These are phyloP conservation scores for Populus alba DNA, from an alignment of 345 rosid genomes.

Conservation along the genomic window DNA sequence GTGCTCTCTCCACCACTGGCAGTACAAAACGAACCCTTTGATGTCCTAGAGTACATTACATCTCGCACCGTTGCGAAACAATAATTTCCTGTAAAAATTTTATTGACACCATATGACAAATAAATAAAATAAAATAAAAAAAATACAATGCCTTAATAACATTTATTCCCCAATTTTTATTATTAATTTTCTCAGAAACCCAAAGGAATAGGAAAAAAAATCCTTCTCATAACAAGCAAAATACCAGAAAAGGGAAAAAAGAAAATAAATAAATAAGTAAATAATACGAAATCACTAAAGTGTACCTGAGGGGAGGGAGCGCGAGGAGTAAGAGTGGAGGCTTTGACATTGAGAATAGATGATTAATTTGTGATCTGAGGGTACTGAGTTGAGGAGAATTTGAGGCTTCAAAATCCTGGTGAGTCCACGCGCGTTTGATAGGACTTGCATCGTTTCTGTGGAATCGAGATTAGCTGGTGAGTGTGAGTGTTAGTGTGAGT, in stretches of 20 bases:
- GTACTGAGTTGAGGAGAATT: conserved; percentile 14
- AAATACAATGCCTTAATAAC: too few relatives aligned
- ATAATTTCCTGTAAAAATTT: background rate
- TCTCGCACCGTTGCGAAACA: conserved; percentile 2
- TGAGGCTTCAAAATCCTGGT: conserved; percentile 36
- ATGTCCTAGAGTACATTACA: conserved; percentile 19
- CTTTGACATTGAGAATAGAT: conserved; percentile 23
- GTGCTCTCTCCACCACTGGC: conserved; percentile 20
- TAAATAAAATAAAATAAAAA: too few relatives aligned
- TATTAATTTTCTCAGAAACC: background rate
- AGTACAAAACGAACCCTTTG: conserved; percentile 35
- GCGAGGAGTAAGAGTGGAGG: conserved; percentile 13
- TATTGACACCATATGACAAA: too few relatives aligned
- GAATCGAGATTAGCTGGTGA: conserved; percentile 1
- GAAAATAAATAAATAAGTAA: too few relatives aligned
- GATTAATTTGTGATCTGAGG: conserved; percentile 17
- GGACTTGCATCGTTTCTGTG: conserved; percentile 34
- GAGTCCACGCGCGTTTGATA: conserved; percentile 42
- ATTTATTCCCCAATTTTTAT: background rate
- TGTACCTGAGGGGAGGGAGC: conserved; percentile 32
- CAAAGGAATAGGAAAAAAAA: background rate
- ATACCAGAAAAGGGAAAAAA: too few relatives aligned
- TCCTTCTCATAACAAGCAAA: too few relatives aligned
- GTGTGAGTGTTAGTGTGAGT: too few relatives aligned
- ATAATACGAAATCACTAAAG: background rate